phyloP scores from a whole-genome alignment of 1,139 yeast species.

The Saccharomyces hybrid region DNA sequence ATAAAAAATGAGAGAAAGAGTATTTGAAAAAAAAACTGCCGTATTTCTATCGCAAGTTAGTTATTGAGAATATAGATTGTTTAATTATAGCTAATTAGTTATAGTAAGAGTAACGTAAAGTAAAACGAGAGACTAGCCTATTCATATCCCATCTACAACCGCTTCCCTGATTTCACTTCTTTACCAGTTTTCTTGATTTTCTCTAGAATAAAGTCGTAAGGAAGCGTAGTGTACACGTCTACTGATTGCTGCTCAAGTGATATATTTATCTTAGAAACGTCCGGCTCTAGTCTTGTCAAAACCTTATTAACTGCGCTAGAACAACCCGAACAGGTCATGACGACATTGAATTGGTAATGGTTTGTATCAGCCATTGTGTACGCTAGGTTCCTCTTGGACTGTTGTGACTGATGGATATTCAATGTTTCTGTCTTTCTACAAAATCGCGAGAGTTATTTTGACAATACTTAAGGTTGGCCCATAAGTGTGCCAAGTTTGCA shows the following conservation, averaged over 20 bases:
- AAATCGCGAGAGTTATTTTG: not conserved
- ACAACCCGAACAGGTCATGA: slow-evolving; percentile 84
- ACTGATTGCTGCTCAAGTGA: slow-evolving; percentile 79
- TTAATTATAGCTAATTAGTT: not conserved
- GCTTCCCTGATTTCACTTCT: slow-evolving; percentile 57
- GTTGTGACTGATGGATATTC: not conserved
- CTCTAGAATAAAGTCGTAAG: slow-evolving; percentile 68
- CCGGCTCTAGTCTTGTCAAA: slow-evolving; percentile 55
- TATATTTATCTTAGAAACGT: slow-evolving; percentile 64
- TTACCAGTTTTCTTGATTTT: slow-evolving; percentile 90
- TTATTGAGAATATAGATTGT: not conserved
- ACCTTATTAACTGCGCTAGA: slow-evolving; percentile 82
- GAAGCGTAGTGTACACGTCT: slow-evolving; percentile 58
- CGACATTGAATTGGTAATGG: slow-evolving; percentile 68
- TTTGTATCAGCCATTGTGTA: slow-evolving; percentile 38
- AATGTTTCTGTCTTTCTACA: no score
- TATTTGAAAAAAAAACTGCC: not conserved
- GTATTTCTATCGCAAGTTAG: not conserved
- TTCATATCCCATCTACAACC: not conserved
- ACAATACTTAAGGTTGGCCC: not conserved
- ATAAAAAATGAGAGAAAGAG: not conserved
- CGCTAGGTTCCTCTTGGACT: not conserved
- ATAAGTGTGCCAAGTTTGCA: not conserved
- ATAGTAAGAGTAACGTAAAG: not conserved
- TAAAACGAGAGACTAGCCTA: not conserved